Conservation (phyloP, 2,329 filamentous ascomycete genomes). For the Cladosporium austrohemisphaericum region DNA sequence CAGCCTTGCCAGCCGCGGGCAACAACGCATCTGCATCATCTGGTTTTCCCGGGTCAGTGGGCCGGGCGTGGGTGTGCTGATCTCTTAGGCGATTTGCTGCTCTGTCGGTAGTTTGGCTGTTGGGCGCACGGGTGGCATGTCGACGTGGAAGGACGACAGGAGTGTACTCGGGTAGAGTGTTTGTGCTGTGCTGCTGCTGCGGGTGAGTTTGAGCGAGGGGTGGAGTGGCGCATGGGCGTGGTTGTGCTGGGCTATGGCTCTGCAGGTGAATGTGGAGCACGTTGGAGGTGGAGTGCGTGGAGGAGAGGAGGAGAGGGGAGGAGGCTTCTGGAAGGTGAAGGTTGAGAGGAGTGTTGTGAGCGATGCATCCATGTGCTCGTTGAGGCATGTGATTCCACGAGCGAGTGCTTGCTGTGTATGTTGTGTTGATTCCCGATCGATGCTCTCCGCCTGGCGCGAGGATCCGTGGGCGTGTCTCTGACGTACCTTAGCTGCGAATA, state of each 20-base stretch:
- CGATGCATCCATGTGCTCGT: too few relatives aligned
- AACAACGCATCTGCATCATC: not conserved
- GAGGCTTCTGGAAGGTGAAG: not conserved
- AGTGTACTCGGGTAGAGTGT: not conserved
- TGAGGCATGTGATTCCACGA: too few relatives aligned
- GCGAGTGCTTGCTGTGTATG: too few relatives aligned
- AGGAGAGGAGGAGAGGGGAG: not conserved
- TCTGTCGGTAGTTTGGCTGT: conserved; percentile 1
- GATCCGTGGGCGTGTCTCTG: too few relatives aligned
- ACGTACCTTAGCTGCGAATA: too few relatives aligned
- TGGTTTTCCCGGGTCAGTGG: conserved; percentile 13
- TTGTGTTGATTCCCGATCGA: too few relatives aligned
- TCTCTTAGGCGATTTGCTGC: not conserved
- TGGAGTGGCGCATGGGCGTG: too few relatives aligned
- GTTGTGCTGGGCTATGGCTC: not conserved
- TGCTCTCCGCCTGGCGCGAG: too few relatives aligned
- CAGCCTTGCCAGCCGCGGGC: conserved; percentile 9
- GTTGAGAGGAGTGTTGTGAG: not conserved
- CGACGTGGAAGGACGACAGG: too few relatives aligned
- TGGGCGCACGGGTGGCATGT: too few relatives aligned
- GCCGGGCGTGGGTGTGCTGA: conserved; percentile 17
- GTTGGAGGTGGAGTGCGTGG: not conserved
- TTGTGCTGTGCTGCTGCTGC: not conserved
- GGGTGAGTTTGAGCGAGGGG: too few relatives aligned
- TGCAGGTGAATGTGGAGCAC: conserved; percentile 2